phyloP scores from a whole-genome alignment of 805 yeast genomes.

The Candida anglica region DNA sequence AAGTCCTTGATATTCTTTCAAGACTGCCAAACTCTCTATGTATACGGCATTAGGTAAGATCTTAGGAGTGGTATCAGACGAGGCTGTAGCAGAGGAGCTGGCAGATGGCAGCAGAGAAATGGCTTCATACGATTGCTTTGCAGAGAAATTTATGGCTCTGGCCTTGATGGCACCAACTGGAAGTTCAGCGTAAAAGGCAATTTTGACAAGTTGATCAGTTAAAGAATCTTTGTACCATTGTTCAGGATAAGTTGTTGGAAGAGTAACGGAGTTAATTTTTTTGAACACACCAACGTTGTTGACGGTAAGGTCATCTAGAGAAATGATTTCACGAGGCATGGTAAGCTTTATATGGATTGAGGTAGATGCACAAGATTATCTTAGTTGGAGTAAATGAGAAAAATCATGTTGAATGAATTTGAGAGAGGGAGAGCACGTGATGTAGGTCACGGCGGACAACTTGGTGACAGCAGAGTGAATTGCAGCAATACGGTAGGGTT shows the following conservation, averaged over 20 bases:
- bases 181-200: constrained; percentile 67
- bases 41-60: constrained; percentile 52
- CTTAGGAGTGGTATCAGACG: constrained; percentile 10
- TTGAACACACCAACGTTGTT: constrained; percentile 59
- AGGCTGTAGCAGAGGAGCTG: constrained; percentile 2
- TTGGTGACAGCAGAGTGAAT: too few relatives aligned
- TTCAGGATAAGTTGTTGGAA: constrained; percentile 51
- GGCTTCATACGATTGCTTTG: constrained; percentile 4
- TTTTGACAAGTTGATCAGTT: constrained; percentile 48
- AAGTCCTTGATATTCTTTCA: constrained; percentile 55
- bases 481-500: too few relatives aligned
- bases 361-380: not conserved
- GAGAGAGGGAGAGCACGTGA: not conserved
- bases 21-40: constrained; percentile 64
- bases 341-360: too few relatives aligned
- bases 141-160: constrained; percentile 31
- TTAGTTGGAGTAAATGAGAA: not conserved
- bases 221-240: constrained; percentile 49
- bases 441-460: not conserved
- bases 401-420: not conserved
- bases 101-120: constrained; percentile 1
- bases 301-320: constrained; percentile 54
- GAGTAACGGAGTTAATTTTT: constrained; percentile 47
- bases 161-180: constrained; percentile 79
- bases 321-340: constrained; percentile 41